Evolutionary conservation across 305 asterid genomes (phyloP).

Genomic region (Fraxinus floribunda): DNA sequence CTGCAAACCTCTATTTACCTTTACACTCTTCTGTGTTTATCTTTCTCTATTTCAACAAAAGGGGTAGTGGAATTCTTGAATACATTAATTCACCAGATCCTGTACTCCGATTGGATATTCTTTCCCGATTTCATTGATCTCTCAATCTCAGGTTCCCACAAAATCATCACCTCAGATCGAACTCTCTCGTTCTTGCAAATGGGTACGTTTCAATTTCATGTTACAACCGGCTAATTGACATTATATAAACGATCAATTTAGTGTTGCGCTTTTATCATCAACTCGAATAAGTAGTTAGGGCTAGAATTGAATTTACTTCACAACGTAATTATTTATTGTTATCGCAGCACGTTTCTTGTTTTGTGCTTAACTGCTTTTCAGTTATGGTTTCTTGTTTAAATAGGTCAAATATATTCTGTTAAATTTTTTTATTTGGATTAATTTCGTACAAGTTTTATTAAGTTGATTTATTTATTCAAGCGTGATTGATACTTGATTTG

Average conservation of each 20-base stretch:
- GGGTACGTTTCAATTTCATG: slow-evolving; percentile 26
- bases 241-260: slow-evolving; percentile 5
- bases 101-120: slow-evolving; percentile 12
- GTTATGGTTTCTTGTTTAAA: slow-evolving; percentile 21
- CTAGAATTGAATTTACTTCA: background rate
- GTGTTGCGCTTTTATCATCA: slow-evolving; percentile 14
- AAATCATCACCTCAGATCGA: slow-evolving; percentile 20
- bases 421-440: slow-evolving; percentile 15
- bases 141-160: background rate
- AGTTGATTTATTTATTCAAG: slow-evolving; percentile 5
- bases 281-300: slow-evolving; percentile 20
- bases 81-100: slow-evolving; percentile 9
- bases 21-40: slow-evolving; percentile 10
- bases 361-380: slow-evolving; percentile 18
- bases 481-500: background rate
- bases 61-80: background rate
- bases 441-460: background rate
- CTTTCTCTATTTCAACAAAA: background rate
- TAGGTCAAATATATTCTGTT: slow-evolving; percentile 20
- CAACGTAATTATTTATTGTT: background rate
- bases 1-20: background rate
- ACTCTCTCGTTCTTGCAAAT: slow-evolving; percentile 13
- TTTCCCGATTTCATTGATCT: slow-evolving; percentile 20
- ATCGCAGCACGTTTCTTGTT: background rate
- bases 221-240: background rate